These are phyloP conservation scores for Annona cherimola DNA, from an alignment of 164 flowering plant species.

Conservation along the genomic window DNA sequence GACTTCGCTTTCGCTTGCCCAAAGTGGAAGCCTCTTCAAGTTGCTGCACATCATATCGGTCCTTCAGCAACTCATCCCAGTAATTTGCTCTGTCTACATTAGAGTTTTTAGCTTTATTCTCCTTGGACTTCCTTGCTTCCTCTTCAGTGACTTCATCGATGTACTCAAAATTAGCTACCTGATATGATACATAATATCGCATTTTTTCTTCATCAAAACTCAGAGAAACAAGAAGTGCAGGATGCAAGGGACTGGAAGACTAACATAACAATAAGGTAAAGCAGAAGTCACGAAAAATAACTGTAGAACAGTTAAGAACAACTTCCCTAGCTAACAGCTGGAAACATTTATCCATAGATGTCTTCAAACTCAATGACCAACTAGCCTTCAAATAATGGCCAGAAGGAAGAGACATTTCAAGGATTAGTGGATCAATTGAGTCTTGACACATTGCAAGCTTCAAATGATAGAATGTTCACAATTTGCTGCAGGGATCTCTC, in stretches of 20 bases:
- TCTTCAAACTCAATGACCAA: background rate
- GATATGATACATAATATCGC: background rate
- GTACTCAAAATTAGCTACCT: conserved; percentile 99
- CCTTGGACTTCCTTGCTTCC: conserved; percentile 37
- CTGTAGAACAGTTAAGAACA: background rate
- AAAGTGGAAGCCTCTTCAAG: conserved; percentile 74
- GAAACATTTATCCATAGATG: background rate
- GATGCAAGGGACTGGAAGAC: background rate
- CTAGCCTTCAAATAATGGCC: background rate
- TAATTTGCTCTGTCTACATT: conserved; percentile 63
- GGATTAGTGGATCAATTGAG: background rate
- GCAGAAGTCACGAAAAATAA: background rate
- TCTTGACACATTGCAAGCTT: background rate
- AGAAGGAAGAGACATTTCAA: background rate
- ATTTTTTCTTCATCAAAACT: background rate
- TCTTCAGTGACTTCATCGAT: conserved; percentile 75
- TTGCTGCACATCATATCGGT: conserved; percentile 74
- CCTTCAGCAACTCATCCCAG: conserved; percentile 91
- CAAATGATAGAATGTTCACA: background rate
- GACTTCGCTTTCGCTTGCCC: conserved; percentile 95
- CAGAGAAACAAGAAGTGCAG: background rate
- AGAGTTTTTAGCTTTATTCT: conserved; percentile 30
- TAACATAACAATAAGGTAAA: background rate
- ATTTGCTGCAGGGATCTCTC: background rate
- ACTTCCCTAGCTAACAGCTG: background rate